A percentile compares a stretch with the other conserved stretches of the same genome.
phyloP scores from a whole-genome alignment of 1,284 basidiomycete species.

The Papiliotrema laurentii region DNA sequence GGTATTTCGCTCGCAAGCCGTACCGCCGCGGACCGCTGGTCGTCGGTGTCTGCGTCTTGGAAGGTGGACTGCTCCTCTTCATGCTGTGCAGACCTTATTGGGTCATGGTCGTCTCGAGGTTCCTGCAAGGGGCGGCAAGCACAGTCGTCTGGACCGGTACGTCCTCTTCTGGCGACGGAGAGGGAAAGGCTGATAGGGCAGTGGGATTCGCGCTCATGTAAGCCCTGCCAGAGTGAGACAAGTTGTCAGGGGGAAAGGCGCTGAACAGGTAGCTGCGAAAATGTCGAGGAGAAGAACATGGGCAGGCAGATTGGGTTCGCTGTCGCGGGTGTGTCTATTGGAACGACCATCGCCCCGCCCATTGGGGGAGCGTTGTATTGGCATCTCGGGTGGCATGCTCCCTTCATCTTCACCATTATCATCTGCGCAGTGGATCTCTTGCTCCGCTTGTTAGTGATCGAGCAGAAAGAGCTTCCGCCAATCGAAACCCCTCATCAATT shows the following conservation, averaged over 20 bases:
- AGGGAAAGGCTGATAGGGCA: background rate
- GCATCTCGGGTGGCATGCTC: constrained; percentile 65
- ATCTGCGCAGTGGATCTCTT: constrained; percentile 60
- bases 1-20: constrained; percentile 57
- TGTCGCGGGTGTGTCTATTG: constrained; percentile 64
- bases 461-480: constrained; percentile 40
- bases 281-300: constrained; percentile 56
- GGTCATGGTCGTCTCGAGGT: constrained; percentile 66
- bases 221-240: background rate
- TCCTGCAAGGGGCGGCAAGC: constrained; percentile 67
- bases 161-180: constrained; percentile 3
- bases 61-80: constrained; percentile 59
- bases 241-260: background rate
- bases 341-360: constrained; percentile 54
- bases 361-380: constrained; percentile 64
- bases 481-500: too few species aligned
- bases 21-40: constrained; percentile 60
- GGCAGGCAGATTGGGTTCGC: constrained; percentile 69
- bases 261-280: constrained; percentile 60
- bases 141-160: constrained; percentile 72
- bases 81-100: constrained; percentile 69
- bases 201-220: constrained; percentile 15
- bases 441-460: constrained; percentile 51
- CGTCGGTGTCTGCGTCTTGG: constrained; percentile 42
- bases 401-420: constrained; percentile 66